Evolutionary conservation across 2,329 filamentous ascomycete species (phyloP).

Genomic region (Lachnellula willkommii): DNA sequence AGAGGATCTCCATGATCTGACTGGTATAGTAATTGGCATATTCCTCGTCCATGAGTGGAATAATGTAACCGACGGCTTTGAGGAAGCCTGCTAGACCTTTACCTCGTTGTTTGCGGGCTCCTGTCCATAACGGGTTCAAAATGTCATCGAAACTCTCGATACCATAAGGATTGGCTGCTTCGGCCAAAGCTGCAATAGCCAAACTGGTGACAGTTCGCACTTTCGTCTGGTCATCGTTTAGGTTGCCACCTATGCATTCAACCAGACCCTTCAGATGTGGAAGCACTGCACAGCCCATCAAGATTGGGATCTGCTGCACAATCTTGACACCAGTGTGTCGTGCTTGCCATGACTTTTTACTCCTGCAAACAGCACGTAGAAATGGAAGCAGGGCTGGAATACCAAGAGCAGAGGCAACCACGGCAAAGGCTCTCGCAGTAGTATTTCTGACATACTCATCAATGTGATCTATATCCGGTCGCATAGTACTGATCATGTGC

Average conservation of each 20-base stretch:
- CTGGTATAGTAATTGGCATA: constrained; percentile 99
- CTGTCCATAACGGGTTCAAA: constrained; percentile 93
- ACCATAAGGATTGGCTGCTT: constrained; percentile 96
- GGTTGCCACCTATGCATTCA: constrained; percentile 90
- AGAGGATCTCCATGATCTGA: constrained; percentile 97
- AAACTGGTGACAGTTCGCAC: constrained; percentile 93
- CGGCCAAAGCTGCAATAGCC: constrained; percentile 88
- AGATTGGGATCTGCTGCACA: constrained; percentile 94
- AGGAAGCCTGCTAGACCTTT: constrained; percentile 94
- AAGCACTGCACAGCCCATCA: constrained; percentile 96
- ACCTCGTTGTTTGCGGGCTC: constrained; percentile 74
- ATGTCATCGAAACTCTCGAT: constrained; percentile 99
- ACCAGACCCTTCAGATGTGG: constrained; percentile 94
- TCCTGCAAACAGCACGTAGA: constrained; percentile 88
- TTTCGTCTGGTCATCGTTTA: constrained; percentile 97
- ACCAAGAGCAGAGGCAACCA: constrained; percentile 91
- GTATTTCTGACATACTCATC: constrained; percentile 99
- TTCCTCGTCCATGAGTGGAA: constrained; percentile 98
- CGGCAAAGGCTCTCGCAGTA: constrained; percentile 91
- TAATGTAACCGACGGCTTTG: constrained; percentile 97
- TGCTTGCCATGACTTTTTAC: constrained; percentile 99
- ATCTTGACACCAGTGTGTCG: constrained; percentile 98
- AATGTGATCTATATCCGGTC: constrained; percentile 95
- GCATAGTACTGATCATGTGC: constrained; percentile 99
- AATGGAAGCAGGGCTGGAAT: constrained; percentile 95